These are phyloP conservation scores for Porpolomopsis calyptriformis DNA, from an alignment of 768 basidiomycete species.

Conservation along the genomic window DNA sequence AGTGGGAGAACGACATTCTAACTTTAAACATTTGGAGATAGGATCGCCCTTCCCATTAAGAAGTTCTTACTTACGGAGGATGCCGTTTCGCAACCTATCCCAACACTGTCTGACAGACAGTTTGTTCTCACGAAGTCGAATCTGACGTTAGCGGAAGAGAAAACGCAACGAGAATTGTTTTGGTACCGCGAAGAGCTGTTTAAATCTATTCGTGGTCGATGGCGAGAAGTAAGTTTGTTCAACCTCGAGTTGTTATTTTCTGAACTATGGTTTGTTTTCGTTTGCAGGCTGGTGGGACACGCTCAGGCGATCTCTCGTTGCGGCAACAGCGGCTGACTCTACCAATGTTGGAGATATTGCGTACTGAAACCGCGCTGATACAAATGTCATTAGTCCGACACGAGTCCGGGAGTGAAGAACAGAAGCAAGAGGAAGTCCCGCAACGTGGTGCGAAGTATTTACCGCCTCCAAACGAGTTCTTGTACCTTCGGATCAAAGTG, in stretches of 20 bases:
- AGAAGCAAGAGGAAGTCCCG: constrained; percentile 9
- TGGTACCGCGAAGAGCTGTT: constrained; percentile 94
- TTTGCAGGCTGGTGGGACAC: constrained; percentile 62
- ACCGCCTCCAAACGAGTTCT: constrained; percentile 49
- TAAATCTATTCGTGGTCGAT: constrained; percentile 52
- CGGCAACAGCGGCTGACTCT: constrained; percentile 67
- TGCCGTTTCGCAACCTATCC: constrained; percentile 57
- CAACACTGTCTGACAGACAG: constrained; percentile 78
- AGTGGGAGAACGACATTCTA: not conserved
- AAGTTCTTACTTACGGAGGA: constrained; percentile 55
- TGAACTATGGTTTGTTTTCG: constrained; percentile 2
- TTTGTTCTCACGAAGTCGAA: constrained; percentile 77
- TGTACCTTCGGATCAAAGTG: constrained; percentile 46
- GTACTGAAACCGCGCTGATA: constrained; percentile 55
- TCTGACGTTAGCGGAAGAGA: constrained; percentile 48
- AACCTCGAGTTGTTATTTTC: not conserved
- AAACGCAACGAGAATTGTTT: constrained; percentile 69
- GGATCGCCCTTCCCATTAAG: constrained; percentile 60
- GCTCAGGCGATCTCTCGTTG: constrained; percentile 68
- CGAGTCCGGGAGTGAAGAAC: constrained; percentile 11
- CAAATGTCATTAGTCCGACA: constrained; percentile 38
- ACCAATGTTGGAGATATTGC: constrained; percentile 70
- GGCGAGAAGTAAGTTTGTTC: constrained; percentile 69
- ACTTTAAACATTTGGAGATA: constrained; percentile 24
- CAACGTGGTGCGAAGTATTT: constrained; percentile 34